These are phyloP conservation scores for Mollisiaceae sp. DNA, from an alignment of 2,329 filamentous ascomycete genomes.

Conservation along the genomic window DNA sequence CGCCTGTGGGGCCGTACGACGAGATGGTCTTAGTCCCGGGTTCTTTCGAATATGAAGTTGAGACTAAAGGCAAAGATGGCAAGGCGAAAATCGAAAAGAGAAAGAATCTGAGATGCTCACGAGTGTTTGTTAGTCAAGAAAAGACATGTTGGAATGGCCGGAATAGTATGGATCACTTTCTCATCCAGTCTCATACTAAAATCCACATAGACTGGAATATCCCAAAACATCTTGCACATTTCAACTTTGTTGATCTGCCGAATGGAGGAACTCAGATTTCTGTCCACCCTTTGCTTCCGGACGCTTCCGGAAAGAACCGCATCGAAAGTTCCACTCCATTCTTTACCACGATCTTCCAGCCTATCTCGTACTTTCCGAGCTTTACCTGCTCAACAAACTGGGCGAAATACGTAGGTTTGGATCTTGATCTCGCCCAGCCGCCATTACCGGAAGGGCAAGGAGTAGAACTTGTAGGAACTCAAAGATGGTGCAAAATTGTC, in stretches of 20 bases:
- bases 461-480: conserved; percentile 52
- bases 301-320: conserved; percentile 11
- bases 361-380: conserved; percentile 48
- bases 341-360: conserved; percentile 53
- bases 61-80: conserved; percentile 21
- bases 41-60: conserved; percentile 39
- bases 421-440: conserved; percentile 53
- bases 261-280: conserved; percentile 48
- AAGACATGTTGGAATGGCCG: conserved; percentile 58
- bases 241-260: conserved; percentile 50
- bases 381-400: conserved; percentile 51
- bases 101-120: conserved; percentile 52
- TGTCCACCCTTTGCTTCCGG: conserved; percentile 47
- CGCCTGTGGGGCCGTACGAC: conserved; percentile 59
- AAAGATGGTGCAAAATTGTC: conserved; percentile 50
- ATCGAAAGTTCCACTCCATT: conserved; percentile 49
- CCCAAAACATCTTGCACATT: conserved; percentile 59
- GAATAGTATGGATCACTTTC: conserved; percentile 47
- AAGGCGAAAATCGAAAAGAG: conserved; percentile 39
- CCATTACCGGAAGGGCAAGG: conserved; percentile 51
- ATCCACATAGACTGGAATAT: conserved; percentile 56
- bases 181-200: background rate
- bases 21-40: conserved; percentile 57
- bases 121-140: conserved; percentile 60
- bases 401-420: conserved; percentile 49